These are phyloP conservation scores for Purpureocillium takamizusanense DNA, from an alignment of 2,329 filamentous ascomycete genomes.

Conservation along the genomic window DNA sequence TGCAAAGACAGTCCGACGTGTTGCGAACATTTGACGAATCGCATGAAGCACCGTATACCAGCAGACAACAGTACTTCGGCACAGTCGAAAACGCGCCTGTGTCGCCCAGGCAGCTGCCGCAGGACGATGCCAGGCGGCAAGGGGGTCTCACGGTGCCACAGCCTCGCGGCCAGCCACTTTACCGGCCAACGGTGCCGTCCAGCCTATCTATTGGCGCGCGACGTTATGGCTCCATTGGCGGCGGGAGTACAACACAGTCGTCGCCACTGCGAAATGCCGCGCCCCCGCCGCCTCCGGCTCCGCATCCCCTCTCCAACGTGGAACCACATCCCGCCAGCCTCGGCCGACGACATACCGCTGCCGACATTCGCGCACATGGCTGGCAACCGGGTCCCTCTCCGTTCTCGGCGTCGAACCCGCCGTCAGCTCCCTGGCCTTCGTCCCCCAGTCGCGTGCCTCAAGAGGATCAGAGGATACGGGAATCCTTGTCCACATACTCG, in stretches of 20 bases:
- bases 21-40: conserved; percentile 52
- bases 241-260: conserved; percentile 57
- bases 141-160: conserved; percentile 56
- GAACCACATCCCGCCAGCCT: conserved; percentile 60
- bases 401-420: conserved; percentile 48
- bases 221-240: conserved; percentile 81
- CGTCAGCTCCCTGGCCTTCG: conserved; percentile 42
- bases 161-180: conserved; percentile 52
- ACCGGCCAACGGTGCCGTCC: conserved; percentile 72
- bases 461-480: conserved; percentile 47
- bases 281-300: conserved; percentile 53
- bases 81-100: conserved; percentile 68
- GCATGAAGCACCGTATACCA: conserved; percentile 60
- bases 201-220: conserved; percentile 68
- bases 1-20: conserved; percentile 51
- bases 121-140: conserved; percentile 74
- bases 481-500: conserved; percentile 48
- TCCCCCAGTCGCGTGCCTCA: conserved; percentile 40
- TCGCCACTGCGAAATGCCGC: conserved; percentile 64
- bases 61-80: conserved; percentile 57
- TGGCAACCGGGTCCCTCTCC: conserved; percentile 60
- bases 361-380: conserved; percentile 84
- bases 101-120: conserved; percentile 78
- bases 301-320: conserved; percentile 56
- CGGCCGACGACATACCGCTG: conserved; percentile 81